These are phyloP conservation scores for Chalciporus sphaerocephalus DNA, from an alignment of 768 basidiomycete species.

Conservation along the genomic window DNA sequence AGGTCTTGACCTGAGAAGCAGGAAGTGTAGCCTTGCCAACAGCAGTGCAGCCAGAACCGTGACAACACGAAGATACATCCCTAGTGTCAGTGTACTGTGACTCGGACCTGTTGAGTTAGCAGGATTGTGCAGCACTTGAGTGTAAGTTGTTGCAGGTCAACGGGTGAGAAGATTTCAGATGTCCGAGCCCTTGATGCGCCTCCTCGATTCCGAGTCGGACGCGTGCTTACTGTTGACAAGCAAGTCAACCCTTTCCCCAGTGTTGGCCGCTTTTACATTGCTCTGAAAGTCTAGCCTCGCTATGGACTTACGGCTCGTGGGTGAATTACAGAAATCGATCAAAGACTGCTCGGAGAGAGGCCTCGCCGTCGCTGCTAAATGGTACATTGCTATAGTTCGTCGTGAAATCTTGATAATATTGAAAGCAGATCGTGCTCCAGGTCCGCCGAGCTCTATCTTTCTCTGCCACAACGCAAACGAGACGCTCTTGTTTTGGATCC, in stretches of 20 bases:
- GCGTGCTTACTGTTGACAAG: too few relatives aligned
- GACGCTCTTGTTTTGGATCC: slow-evolving; percentile 25
- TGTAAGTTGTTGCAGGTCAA: too few relatives aligned
- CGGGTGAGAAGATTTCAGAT: neutral
- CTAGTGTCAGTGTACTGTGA: neutral
- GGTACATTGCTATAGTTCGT: slow-evolving; percentile 42
- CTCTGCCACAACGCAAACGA: slow-evolving; percentile 50
- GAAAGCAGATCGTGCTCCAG: slow-evolving; percentile 35
- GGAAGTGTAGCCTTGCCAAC: slow-evolving; percentile 15
- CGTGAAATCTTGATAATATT: slow-evolving; percentile 10
- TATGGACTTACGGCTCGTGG: slow-evolving; percentile 50
- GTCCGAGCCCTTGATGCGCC: too few relatives aligned
- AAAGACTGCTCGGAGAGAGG: slow-evolving; percentile 74
- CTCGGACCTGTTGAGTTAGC: too few relatives aligned
- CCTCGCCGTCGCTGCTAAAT: slow-evolving; percentile 67
- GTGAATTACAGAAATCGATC: slow-evolving; percentile 56
- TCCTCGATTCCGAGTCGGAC: too few relatives aligned
- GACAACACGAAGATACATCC: slow-evolving; percentile 15
- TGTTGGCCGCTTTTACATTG: neutral
- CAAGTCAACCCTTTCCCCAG: neutral
- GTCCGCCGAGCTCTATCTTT: slow-evolving; percentile 72
- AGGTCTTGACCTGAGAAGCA: slow-evolving; percentile 16
- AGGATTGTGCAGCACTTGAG: too few relatives aligned
- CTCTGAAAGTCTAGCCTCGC: neutral
- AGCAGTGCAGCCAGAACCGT: slow-evolving; percentile 11